Conservation (phyloP, 805 yeast genomes). For the Candida ovalis region DNA sequence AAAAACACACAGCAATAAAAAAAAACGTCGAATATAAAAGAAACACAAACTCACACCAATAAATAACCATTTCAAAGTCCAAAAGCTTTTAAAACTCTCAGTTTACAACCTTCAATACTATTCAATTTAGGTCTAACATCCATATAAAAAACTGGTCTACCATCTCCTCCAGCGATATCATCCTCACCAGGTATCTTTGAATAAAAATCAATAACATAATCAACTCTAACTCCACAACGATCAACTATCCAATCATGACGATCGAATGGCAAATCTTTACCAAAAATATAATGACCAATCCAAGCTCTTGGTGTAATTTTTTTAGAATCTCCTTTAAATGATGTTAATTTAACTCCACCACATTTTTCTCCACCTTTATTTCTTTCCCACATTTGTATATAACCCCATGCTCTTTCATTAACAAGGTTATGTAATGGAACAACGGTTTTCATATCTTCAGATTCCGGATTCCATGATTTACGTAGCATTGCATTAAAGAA, state of each 20-base stretch:
- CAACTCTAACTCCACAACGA: slow-evolving; percentile 78
- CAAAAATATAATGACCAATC: slow-evolving; percentile 53
- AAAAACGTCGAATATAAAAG: neutral
- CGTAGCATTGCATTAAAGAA: slow-evolving; percentile 92
- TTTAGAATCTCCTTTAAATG: slow-evolving; percentile 85
- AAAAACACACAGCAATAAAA: neutral
- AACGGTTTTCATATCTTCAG: slow-evolving; percentile 79
- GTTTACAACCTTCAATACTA: slow-evolving; percentile 70
- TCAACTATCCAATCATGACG: slow-evolving; percentile 93
- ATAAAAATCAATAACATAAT: slow-evolving; percentile 92
- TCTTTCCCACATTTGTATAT: slow-evolving; percentile 79
- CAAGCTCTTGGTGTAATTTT: slow-evolving; percentile 88
- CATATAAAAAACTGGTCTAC: slow-evolving; percentile 51
- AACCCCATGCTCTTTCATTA: slow-evolving; percentile 89
- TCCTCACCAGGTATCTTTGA: slow-evolving; percentile 33
- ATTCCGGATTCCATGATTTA: slow-evolving; percentile 81
- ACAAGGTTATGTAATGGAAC: slow-evolving; percentile 94
- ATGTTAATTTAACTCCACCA: slow-evolving; percentile 81
- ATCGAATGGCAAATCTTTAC: slow-evolving; percentile 82
- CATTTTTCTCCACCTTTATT: slow-evolving; percentile 56
- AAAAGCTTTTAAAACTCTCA: slow-evolving; percentile 63
- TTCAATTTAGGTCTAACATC: slow-evolving; percentile 94
- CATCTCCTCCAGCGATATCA: slow-evolving; percentile 37
- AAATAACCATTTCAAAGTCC: slow-evolving; percentile 35
- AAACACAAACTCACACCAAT: neutral